phyloP scores from a whole-genome alignment of 768 basidiomycete species.

The Agrocybe pediades region DNA sequence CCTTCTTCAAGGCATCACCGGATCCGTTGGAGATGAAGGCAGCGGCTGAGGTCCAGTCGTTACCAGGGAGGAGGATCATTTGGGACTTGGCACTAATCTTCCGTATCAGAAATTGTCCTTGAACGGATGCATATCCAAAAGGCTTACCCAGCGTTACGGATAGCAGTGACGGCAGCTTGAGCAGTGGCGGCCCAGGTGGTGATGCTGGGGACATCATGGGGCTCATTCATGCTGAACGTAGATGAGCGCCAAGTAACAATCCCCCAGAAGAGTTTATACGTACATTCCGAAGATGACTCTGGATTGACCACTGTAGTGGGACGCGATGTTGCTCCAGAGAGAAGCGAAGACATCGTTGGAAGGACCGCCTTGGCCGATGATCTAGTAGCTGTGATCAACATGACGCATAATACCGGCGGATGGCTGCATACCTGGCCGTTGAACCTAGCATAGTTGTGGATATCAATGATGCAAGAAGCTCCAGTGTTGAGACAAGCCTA shows the following conservation, averaged over 20 bases:
- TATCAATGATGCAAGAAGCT: slow-evolving; percentile 56
- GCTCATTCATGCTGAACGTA: slow-evolving; percentile 57
- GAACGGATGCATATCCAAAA: neutral
- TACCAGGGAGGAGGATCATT: slow-evolving; percentile 59
- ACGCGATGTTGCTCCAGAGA: slow-evolving; percentile 54
- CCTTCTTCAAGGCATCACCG: slow-evolving; percentile 44
- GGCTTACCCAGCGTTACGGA: slow-evolving; percentile 51
- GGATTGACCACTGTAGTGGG: slow-evolving; percentile 41
- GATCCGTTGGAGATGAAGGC: slow-evolving; percentile 54
- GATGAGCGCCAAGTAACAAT: neutral
- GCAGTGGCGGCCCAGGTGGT: slow-evolving; percentile 49
- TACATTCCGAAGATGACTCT: slow-evolving; percentile 53
- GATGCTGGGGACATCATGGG: slow-evolving; percentile 57
- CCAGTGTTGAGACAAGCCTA: slow-evolving; percentile 47
- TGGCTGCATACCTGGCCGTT: slow-evolving; percentile 37
- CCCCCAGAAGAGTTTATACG: slow-evolving; percentile 13
- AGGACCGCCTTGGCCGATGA: slow-evolving; percentile 67
- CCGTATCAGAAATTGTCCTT: too few relatives aligned
- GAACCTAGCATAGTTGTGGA: slow-evolving; percentile 64
- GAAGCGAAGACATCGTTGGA: slow-evolving; percentile 53
- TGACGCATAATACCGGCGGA: neutral
- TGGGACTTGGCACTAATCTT: slow-evolving; percentile 48
- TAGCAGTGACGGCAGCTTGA: slow-evolving; percentile 64
- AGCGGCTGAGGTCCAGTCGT: slow-evolving; percentile 54
- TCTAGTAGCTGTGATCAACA: slow-evolving; percentile 24